phyloP scores from a whole-genome alignment of 805 yeast genomes.

The Jamesozyma jinghongensis region DNA sequence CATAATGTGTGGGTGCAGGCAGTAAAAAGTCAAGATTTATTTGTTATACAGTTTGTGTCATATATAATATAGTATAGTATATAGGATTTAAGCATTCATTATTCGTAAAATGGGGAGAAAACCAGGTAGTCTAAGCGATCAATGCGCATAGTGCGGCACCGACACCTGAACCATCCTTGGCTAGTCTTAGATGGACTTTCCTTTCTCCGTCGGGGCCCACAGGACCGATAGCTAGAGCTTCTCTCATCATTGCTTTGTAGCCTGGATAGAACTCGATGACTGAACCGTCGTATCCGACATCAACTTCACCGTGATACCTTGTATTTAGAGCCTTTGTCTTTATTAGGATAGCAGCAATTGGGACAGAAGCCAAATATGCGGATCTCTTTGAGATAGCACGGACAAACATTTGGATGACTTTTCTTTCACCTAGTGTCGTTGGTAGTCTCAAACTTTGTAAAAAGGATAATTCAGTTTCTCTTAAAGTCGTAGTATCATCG shows the following conservation, averaged over 20 bases:
- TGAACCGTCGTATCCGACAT: conserved; percentile 93
- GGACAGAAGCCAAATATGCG: conserved; percentile 83
- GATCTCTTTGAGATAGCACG: conserved; percentile 79
- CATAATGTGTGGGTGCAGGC: too few species aligned
- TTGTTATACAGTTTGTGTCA: too few species aligned
- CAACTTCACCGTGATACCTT: conserved; percentile 61
- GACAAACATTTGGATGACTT: conserved; percentile 61
- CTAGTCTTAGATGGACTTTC: conserved; percentile 66
- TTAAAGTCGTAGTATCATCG: conserved; percentile 67
- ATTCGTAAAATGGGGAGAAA: too few species aligned
- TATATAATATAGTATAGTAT: too few species aligned
- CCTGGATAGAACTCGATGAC: conserved; percentile 92
- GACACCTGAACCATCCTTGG: conserved; percentile 94
- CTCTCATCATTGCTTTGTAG: conserved; percentile 68
- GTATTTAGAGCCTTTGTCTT: conserved; percentile 56
- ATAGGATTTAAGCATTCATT: too few species aligned
- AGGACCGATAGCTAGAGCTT: conserved; percentile 61
- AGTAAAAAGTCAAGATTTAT: too few species aligned
- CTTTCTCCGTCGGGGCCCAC: conserved; percentile 69
- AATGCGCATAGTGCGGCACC: conserved; percentile 94
- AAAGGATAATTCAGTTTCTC: conserved; percentile 59
- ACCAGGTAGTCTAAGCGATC: conserved; percentile 21
- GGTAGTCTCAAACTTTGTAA: conserved; percentile 60
- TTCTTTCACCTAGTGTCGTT: conserved; percentile 62
- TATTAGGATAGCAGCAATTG: conserved; percentile 70